A percentile compares a stretch with the other conserved stretches of the same genome.
phyloP scores from a whole-genome alignment of 192 early-diverging fungal species.

The Allomyces macrogynus region DNA sequence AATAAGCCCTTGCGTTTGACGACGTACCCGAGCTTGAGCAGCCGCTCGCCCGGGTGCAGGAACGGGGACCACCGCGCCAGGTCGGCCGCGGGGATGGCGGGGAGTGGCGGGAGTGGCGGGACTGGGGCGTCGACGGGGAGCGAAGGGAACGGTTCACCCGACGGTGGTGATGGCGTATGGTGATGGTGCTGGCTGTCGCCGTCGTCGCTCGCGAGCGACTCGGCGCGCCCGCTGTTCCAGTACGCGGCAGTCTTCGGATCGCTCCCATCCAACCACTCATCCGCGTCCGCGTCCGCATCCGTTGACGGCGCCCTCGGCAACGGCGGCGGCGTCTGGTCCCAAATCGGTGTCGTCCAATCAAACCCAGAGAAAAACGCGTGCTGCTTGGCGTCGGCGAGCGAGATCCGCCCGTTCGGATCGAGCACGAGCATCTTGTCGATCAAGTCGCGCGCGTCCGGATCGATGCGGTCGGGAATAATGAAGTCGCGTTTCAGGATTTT shows the following conservation, averaged over 20 bases:
- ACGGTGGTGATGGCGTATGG: slow-evolving; percentile 8
- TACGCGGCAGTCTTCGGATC: neutral
- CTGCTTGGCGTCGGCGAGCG: slow-evolving; percentile 35
- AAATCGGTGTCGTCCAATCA: slow-evolving; percentile 37
- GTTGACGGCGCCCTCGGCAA: slow-evolving; percentile 6
- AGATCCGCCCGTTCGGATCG: slow-evolving; percentile 31
- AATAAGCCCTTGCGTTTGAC: slow-evolving; percentile 31
- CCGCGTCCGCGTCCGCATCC: neutral
- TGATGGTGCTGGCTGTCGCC: neutral
- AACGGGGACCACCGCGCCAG: slow-evolving; percentile 14
- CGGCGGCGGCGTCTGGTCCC: slow-evolving; percentile 25
- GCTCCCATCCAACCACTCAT: neutral
- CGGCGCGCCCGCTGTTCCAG: neutral
- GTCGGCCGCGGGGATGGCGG: slow-evolving; percentile 5
- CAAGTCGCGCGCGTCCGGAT: slow-evolving; percentile 46
- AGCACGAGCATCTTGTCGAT: slow-evolving; percentile 51
- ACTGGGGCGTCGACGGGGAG: neutral
- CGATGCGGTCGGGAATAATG: slow-evolving; percentile 53
- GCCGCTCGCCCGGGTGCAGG: slow-evolving; percentile 29
- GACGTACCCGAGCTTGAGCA: slow-evolving; percentile 35
- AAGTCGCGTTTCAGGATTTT: slow-evolving; percentile 81
- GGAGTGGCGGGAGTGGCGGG: slow-evolving; percentile 1
- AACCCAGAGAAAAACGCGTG: slow-evolving; percentile 72
- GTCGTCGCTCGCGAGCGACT: neutral
- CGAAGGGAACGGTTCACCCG: slow-evolving; percentile 7